Evolutionary conservation across 768 basidiomycete species (phyloP).

Genomic region (Russula olivacea): DNA sequence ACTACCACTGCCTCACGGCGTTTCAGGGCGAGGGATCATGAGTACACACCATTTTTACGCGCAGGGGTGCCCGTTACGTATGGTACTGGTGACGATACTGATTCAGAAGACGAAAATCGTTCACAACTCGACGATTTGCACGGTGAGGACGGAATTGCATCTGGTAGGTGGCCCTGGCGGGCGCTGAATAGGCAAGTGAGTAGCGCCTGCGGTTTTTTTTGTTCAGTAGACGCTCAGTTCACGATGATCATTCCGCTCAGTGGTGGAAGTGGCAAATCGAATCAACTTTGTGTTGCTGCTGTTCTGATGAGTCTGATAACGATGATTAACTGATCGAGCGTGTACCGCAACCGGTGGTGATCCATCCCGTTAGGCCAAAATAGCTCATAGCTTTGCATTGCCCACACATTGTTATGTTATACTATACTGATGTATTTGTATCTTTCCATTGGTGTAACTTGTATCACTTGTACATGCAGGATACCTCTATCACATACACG

Average conservation of each 20-base stretch:
- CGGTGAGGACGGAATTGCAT: constrained; percentile 48
- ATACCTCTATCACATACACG: constrained; percentile 18
- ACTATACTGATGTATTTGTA: constrained; percentile 15
- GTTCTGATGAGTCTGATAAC: constrained; percentile 46
- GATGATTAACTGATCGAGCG: constrained; percentile 31
- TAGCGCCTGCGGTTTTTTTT: constrained; percentile 16
- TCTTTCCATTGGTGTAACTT: constrained; percentile 11
- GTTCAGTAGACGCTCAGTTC: background rate
- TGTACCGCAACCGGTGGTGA: background rate
- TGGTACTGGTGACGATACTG: constrained; percentile 25
- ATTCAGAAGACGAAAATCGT: constrained; percentile 26
- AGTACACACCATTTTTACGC: constrained; percentile 14
- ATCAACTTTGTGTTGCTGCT: constrained; percentile 57
- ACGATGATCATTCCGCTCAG: constrained; percentile 33
- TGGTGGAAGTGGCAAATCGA: constrained; percentile 85
- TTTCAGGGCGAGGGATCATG: background rate
- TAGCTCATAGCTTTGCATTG: background rate
- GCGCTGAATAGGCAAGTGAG: constrained; percentile 65
- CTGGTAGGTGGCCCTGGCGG: constrained; percentile 64
- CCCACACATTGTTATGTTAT: constrained; percentile 2
- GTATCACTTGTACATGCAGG: constrained; percentile 8
- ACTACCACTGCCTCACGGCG: background rate
- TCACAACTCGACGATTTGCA: constrained; percentile 31
- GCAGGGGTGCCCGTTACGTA: constrained; percentile 21
- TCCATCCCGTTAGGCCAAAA: background rate